A percentile compares a stretch with the other conserved stretches of the same genome.
phyloP scores from a whole-genome alignment of 805 yeast genomes.

The Candida pseudofarinosa region DNA sequence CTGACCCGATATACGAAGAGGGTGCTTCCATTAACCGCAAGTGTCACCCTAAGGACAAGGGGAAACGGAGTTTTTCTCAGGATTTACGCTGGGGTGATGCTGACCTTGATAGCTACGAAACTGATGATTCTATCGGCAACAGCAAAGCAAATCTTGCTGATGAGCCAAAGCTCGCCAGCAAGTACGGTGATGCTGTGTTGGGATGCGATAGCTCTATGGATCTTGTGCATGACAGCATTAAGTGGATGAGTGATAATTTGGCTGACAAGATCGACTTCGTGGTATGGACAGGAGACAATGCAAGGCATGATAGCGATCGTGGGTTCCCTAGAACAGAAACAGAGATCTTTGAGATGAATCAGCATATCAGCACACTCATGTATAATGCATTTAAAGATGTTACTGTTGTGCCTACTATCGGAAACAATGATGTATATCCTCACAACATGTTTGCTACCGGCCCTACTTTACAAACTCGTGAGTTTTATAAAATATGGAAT shows the following conservation, averaged over 20 bases:
- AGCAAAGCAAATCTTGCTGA: not conserved
- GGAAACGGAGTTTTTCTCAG: constrained; percentile 38
- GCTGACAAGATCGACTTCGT: constrained; percentile 79
- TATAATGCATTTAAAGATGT: constrained; percentile 38
- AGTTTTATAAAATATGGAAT: constrained; percentile 70
- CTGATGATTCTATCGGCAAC: not conserved
- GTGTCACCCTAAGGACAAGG: constrained; percentile 59
- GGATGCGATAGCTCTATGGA: constrained; percentile 77
- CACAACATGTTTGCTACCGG: constrained; percentile 84
- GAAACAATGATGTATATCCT: constrained; percentile 87
- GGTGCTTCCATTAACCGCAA: constrained; percentile 43
- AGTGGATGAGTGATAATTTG: constrained; percentile 62
- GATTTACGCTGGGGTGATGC: not conserved
- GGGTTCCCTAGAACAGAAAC: constrained; percentile 66
- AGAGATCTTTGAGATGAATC: constrained; percentile 68
- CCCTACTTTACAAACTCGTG: constrained; percentile 83
- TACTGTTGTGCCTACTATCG: constrained; percentile 64
- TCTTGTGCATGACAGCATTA: constrained; percentile 57
- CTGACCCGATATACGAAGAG: constrained; percentile 61
- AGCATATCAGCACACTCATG: constrained; percentile 50
- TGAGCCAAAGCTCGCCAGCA: constrained; percentile 5
- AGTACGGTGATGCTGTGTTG: constrained; percentile 67
- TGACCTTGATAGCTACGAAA: not conserved
- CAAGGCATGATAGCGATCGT: constrained; percentile 81
- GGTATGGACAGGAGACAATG: constrained; percentile 89